These are phyloP conservation scores for Fagopyrum tataricum DNA, from an alignment of 148 eudicot species.

Conservation along the genomic window DNA sequence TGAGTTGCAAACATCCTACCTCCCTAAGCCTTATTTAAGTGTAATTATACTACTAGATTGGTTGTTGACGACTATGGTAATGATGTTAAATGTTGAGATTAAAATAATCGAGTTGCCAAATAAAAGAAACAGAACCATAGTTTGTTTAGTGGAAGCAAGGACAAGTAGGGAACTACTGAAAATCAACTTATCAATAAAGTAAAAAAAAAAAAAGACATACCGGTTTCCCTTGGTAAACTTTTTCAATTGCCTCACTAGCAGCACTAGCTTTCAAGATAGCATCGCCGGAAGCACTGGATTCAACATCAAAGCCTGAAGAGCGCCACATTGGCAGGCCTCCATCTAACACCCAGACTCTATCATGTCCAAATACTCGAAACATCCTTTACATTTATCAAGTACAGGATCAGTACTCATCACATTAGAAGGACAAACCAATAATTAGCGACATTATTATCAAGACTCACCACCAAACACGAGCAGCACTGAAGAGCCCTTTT, in stretches of 20 bases:
- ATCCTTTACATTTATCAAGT: constrained; percentile 48
- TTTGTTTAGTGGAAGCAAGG: constrained; percentile 1
- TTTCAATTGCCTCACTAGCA: constrained; percentile 84
- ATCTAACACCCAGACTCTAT: constrained; percentile 94
- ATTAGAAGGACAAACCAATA: constrained; percentile 10
- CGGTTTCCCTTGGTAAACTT: constrained; percentile 67
- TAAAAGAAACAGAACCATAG: neutral
- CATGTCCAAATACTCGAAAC: constrained; percentile 97
- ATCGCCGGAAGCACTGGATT: constrained; percentile 90
- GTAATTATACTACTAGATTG: neutral
- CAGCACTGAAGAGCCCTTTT: constrained; percentile 92
- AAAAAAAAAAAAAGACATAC: constrained; percentile 25
- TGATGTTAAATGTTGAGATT: neutral
- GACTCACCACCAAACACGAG: constrained; percentile 99
- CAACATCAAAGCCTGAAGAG: constrained; percentile 81
- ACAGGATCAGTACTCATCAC: constrained; percentile 11
- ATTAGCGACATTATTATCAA: neutral
- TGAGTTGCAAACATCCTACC: neutral
- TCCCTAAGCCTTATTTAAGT: neutral
- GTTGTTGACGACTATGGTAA: neutral
- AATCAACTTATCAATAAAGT: neutral
- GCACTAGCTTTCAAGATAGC: constrained; percentile 85
- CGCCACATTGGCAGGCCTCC: constrained; percentile 98
- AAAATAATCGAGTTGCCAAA: neutral
- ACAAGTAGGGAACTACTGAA: neutral